Base-by-base conservation (phyloP, 2,329 filamentous ascomycete species). In the Colletotrichum sp. region DNA sequence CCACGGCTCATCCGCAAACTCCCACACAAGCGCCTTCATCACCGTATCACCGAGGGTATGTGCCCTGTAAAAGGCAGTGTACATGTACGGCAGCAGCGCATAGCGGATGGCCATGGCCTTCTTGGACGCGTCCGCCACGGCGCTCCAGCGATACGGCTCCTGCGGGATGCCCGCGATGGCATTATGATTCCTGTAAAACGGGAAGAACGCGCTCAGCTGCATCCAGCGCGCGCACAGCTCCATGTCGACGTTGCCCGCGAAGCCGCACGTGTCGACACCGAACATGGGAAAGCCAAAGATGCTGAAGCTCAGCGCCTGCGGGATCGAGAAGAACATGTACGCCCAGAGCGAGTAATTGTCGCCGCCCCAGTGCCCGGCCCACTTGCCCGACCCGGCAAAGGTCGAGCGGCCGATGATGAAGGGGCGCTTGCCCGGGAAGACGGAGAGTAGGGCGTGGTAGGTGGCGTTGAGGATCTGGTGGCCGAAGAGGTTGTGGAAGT, bases 361-460 rank as follows among this genome's bases (percentile, higher is more conserved):
- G 38, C 93, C 94, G 34, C 94, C 94, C 95, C 95, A 97, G 83
- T 97, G 95, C 2, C 94, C 95, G 2, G 94, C 93, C 86, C 90
- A 94, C 81, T 91, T 92, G 2, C 95, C 95, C 1, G 91, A 91
- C 4, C 95, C 95, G 12, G 94, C 89, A 80, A 96, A 97, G 2
- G 95, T 97, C 52, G 93, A 95, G 18, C 95, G 92, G 0, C 94
- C 94, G 79, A 98, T 95, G 81, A 98, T 94, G 84, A 97, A 95
- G 1, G 95, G 95, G 0, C 95, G 92, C 82, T 94, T 94, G 16
- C 85, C 87, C 0, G 93, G 91, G 75, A 91, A 91, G 21, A 94
- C 87, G 3, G 87, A 82, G 4, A 93, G 85, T 36, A 97, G 90
- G 73, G 92, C 94, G 62, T 93, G 86, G 81, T 95, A 95, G 0